Base-by-base conservation (phyloP, 208 protist species). In the Trypanosoma scelopori region DNA sequence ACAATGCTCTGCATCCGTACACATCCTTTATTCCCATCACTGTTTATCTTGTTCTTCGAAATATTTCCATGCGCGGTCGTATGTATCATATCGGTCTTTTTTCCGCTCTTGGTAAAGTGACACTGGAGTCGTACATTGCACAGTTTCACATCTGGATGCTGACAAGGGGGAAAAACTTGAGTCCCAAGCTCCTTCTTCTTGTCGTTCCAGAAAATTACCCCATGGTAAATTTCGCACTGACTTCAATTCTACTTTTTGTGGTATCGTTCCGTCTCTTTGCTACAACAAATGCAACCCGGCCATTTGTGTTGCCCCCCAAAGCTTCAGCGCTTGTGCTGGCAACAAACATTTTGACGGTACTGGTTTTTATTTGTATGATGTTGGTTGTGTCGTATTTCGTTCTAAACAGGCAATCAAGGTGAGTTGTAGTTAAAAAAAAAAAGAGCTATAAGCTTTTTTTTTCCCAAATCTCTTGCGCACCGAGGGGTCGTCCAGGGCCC, bases 121-220 rank as follows among this genome's bases (percentile, higher is more conserved):
- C 90, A 16, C 71, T 97, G 23, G 92, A 97, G 77, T 87, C 86
- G n/a, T 97, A 96, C 75, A 62, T 97, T 27, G 63, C 67, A 50
- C 84, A 90, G 62, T 85, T 82, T 49, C 84, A 90, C 71, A 73
- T 90, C 22, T 87, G 82, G 71, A 80, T 87, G 74, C 49, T 56
- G 2, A 88, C 72, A 32, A 72, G 61, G n/a, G 74, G 64, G 5
- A 20, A 60, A 23, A 87, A 88, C 60, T 72, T 68, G 12, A 67
- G 53, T 42, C 72, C 79, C 3, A 67, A 79, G 51, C 39, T 55
- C 27, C 32, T 82, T 13, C 57, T 85, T 15, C 35, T 45, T 32
- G n/a, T 85, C 5, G 43, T 81, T 5, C 70, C 71, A n/a, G 67
- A 59, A 22, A 60, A 62, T 23, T 68, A 62, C 55, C 78, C 66